Percentiles rank a stretch among this genome's conserved stretches.
Evolutionary conservation across 148 eudicot species (phyloP).

Genomic region (Cornus florida): DNA sequence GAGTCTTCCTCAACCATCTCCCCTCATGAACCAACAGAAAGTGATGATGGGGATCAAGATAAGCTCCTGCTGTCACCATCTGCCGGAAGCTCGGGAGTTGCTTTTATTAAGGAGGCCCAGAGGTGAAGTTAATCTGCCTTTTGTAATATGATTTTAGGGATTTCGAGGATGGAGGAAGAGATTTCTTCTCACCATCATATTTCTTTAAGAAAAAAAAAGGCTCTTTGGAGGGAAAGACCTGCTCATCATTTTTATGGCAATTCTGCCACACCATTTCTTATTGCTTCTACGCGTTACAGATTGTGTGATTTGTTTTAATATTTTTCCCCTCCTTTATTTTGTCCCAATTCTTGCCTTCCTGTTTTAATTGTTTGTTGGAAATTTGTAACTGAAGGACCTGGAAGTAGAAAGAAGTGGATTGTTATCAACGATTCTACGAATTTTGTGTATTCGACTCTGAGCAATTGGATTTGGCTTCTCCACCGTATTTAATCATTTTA

Average conservation of each 20-base stretch:
- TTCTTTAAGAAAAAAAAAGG: neutral
- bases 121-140: slow-evolving; percentile 12
- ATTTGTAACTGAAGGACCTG: neutral
- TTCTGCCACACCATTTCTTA: neutral
- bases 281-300: neutral
- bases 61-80: slow-evolving; percentile 40
- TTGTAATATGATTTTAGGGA: neutral
- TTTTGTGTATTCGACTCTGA: neutral
- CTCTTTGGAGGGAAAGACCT: neutral
- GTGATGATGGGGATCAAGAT: slow-evolving; percentile 58
- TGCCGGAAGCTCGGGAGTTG: slow-evolving; percentile 35
- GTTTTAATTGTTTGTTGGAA: neutral
- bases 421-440: neutral
- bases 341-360: neutral
- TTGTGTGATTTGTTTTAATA: neutral
- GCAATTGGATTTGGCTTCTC: neutral
- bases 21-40: slow-evolving; percentile 47
- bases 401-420: neutral
- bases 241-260: neutral
- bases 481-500: no score
- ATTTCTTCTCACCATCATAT: neutral
- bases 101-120: slow-evolving; percentile 57
- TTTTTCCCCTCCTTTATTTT: neutral
- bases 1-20: slow-evolving; percentile 45
- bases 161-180: neutral